A percentile compares a stretch with the other conserved stretches of the same genome.
Evolutionary conservation across 257 asterid genomes (phyloP).

Genomic region (Gentiana straminea): DNA sequence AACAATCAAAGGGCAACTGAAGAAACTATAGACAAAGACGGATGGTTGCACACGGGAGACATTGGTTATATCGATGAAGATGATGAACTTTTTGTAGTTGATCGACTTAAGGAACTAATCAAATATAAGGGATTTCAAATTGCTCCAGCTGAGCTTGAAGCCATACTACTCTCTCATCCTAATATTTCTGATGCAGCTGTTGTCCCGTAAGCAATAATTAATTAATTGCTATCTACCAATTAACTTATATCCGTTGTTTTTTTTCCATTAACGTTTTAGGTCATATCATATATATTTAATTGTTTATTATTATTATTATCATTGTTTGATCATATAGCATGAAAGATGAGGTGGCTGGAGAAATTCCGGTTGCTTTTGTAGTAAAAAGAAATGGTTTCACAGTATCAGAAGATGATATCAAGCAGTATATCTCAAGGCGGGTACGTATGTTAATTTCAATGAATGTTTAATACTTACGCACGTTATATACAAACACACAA

Average conservation of each 20-base stretch:
- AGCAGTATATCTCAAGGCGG: conserved; percentile 15
- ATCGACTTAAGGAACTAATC: conserved; percentile 20
- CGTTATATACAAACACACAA: no score
- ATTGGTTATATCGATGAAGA: conserved; percentile 20
- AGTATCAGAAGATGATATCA: conserved; percentile 13
- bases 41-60: conserved; percentile 26
- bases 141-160: conserved; percentile 24
- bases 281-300: not conserved
- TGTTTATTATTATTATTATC: not conserved
- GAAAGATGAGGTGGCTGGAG: conserved; percentile 26
- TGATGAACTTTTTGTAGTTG: conserved; percentile 16
- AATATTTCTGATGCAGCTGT: conserved; percentile 22
- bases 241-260: not conserved
- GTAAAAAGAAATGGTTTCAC: conserved; percentile 9
- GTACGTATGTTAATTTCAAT: not conserved
- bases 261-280: not conserved
- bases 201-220: conserved; percentile 12
- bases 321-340: conserved; percentile 1
- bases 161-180: conserved; percentile 13
- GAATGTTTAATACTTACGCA: no score
- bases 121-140: conserved; percentile 27
- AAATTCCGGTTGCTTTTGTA: conserved; percentile 23
- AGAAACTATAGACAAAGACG: conserved; percentile 18
- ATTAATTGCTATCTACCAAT: not conserved
- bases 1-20: conserved; percentile 14